Conservation (phyloP, 1,139 yeast species). For the Geotrichum aggregatum region DNA sequence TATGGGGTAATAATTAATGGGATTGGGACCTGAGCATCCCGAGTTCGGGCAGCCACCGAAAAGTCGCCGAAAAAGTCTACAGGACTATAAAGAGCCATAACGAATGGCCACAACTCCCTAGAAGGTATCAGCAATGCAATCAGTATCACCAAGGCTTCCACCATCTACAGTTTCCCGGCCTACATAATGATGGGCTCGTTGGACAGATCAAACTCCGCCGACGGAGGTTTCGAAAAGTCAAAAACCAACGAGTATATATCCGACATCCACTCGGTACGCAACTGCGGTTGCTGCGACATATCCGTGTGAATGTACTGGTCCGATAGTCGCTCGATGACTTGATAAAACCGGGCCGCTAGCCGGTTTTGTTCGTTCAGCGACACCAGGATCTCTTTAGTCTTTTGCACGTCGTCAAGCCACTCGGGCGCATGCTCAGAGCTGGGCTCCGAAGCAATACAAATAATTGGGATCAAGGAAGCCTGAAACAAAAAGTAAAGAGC, state of each 20-base stretch:
- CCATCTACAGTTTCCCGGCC: background rate
- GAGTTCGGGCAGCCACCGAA: constrained; percentile 1
- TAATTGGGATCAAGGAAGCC: constrained; percentile 54
- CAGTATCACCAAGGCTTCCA: too few relatives aligned
- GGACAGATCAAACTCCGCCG: constrained; percentile 10
- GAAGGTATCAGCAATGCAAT: too few relatives aligned
- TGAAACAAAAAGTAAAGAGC: constrained; percentile 60
- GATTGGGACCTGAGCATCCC: too few relatives aligned
- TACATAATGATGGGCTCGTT: constrained; percentile 13
- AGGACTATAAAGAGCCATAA: too few relatives aligned
- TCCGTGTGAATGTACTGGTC: constrained; percentile 28
- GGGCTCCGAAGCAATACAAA: constrained; percentile 52
- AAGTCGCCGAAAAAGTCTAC: background rate
- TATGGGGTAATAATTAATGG: too few relatives aligned
- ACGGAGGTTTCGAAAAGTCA: constrained; percentile 23
- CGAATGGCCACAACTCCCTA: too few relatives aligned
- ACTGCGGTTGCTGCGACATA: constrained; percentile 10
- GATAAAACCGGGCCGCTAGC: constrained; percentile 49
- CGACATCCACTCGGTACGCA: constrained; percentile 29
- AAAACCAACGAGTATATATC: constrained; percentile 35
- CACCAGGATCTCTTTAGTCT: constrained; percentile 44
- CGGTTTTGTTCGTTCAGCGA: constrained; percentile 46
- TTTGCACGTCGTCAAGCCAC: constrained; percentile 50
- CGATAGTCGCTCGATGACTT: constrained; percentile 47
- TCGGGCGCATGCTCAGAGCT: constrained; percentile 41